Percentiles rank a stretch among this genome's conserved stretches.
phyloP scores from a whole-genome alignment of 2,329 filamentous ascomycete species.

The Fusarium equiseti region DNA sequence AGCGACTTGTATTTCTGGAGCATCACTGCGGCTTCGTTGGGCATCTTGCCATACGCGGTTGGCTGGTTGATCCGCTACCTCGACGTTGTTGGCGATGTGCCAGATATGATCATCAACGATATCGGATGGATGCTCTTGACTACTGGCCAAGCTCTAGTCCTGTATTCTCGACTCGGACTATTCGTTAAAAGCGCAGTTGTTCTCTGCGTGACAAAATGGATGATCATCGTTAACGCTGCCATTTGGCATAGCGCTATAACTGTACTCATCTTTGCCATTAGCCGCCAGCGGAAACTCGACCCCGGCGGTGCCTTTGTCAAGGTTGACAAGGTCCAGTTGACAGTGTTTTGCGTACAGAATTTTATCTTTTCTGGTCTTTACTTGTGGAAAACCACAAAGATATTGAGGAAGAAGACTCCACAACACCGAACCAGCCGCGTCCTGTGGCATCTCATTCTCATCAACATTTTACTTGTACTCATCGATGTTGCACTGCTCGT shows the following conservation, averaged over 20 bases:
- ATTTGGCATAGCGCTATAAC: constrained; percentile 35
- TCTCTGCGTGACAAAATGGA: constrained; percentile 23
- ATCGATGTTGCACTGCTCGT: constrained; percentile 56
- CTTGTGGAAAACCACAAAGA: constrained; percentile 29
- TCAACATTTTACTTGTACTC: constrained; percentile 58
- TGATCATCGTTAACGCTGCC: constrained; percentile 29
- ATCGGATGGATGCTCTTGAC: constrained; percentile 38
- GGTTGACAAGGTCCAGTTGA: constrained; percentile 29
- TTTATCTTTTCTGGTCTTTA: constrained; percentile 37
- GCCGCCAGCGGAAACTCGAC: constrained; percentile 13
- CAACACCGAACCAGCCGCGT: constrained; percentile 26
- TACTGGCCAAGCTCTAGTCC: constrained; percentile 36
- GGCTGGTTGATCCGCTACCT: constrained; percentile 34
- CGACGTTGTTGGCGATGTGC: constrained; percentile 17
- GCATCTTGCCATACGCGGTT: constrained; percentile 27
- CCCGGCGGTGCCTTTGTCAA: constrained; percentile 7
- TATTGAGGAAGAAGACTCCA: constrained; percentile 19
- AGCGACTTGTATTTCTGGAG: constrained; percentile 37
- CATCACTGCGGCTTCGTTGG: constrained; percentile 23
- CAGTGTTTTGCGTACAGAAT: constrained; percentile 32
- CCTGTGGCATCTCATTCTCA: constrained; percentile 43
- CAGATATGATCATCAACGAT: constrained; percentile 20
- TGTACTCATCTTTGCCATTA: constrained; percentile 23
- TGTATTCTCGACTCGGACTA: constrained; percentile 36
- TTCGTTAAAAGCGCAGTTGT: constrained; percentile 16